phyloP scores from a whole-genome alignment of 306 rosid genomes.

The Lathyrus aphaca region DNA sequence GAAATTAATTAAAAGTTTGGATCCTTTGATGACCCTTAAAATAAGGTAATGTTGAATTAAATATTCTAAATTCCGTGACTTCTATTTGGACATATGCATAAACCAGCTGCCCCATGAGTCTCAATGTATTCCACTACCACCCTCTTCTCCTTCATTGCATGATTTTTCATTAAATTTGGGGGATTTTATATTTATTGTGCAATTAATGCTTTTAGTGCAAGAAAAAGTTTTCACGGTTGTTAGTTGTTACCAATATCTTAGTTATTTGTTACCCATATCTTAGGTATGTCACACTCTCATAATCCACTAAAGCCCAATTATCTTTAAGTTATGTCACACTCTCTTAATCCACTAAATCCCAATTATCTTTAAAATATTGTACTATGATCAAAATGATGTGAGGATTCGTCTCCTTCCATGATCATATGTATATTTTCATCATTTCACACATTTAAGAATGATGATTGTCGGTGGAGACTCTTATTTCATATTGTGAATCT shows the following conservation, averaged over 20 bases:
- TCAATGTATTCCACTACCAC: no score
- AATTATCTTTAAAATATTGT: neutral
- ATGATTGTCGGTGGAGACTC: no score
- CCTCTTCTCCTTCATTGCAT: neutral
- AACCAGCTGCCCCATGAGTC: neutral
- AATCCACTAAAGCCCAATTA: neutral
- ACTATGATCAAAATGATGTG: neutral
- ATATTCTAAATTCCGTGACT: slow-evolving; percentile 4
- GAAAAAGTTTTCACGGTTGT: neutral
- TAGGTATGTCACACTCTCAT: neutral
- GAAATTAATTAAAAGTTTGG: neutral
- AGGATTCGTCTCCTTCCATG: no score
- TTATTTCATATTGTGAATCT: no score
- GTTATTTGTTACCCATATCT: neutral
- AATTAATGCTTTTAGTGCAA: slow-evolving; percentile 30
- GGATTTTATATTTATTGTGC: slow-evolving; percentile 10
- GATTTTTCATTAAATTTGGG: slow-evolving; percentile 3
- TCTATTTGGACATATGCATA: neutral
- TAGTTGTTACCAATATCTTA: slow-evolving; percentile 15
- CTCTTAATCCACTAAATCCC: slow-evolving; percentile 1
- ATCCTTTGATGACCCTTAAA: slow-evolving; percentile 7
- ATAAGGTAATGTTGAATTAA: slow-evolving; percentile 6
- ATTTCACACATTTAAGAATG: no score
- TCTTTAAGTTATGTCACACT: neutral
- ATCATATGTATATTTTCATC: no score